Conservation (phyloP, 306 rosid species). For the Ceratonia siliqua region DNA sequence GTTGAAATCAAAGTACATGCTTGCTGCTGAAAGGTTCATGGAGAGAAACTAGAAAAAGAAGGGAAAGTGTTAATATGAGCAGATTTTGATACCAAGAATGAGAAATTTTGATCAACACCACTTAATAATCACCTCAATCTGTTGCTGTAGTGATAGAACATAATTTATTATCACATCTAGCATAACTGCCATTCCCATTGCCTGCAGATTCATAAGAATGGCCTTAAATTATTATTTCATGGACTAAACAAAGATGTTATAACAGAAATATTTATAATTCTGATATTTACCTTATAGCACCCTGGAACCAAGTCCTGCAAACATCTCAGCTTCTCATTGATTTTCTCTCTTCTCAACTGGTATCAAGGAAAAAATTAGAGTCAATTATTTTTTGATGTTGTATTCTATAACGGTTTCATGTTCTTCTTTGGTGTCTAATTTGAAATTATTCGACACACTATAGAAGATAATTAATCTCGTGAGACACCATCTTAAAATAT, state of each 20-base stretch:
- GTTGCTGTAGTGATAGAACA: conserved; percentile 65
- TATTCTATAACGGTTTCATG: too few relatives aligned
- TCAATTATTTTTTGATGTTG: too few relatives aligned
- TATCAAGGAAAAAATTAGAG: not conserved
- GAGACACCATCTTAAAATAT: too few relatives aligned
- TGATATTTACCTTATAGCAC: conserved; percentile 57
- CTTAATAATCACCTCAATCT: conserved; percentile 50
- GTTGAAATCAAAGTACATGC: conserved; percentile 47
- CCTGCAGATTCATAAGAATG: conserved; percentile 39
- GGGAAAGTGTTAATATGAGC: not conserved
- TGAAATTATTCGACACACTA: too few relatives aligned
- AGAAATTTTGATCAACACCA: not conserved
- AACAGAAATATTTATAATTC: not conserved
- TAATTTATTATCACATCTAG: conserved; percentile 69
- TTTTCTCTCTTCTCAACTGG: conserved; percentile 65
- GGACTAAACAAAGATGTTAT: not conserved
- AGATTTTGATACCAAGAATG: not conserved
- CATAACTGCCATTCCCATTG: conserved; percentile 81
- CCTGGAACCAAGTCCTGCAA: conserved; percentile 68
- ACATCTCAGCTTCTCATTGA: conserved; percentile 60
- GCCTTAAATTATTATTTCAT: not conserved
- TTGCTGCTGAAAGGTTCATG: conserved; percentile 70
- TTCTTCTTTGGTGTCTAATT: too few relatives aligned
- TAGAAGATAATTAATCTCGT: too few relatives aligned
- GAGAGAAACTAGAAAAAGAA: conserved; percentile 53